These are phyloP conservation scores for Parastagonospora avenae DNA, from an alignment of 2,329 filamentous ascomycete genomes.

Conservation along the genomic window DNA sequence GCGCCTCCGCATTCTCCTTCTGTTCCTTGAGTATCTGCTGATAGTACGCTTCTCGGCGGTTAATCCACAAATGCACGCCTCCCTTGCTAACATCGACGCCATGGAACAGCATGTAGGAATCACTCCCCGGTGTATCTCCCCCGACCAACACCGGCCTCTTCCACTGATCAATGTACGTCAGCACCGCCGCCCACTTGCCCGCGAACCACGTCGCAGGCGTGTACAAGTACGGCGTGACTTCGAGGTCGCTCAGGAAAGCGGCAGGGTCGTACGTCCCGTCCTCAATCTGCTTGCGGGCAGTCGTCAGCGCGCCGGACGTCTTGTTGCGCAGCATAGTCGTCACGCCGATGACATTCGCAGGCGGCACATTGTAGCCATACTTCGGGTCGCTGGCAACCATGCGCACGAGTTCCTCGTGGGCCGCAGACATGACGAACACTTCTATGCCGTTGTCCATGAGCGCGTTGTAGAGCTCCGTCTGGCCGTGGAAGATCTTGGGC, in stretches of 20 bases:
- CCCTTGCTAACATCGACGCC: constrained; percentile 35
- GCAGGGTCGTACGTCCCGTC: constrained; percentile 30
- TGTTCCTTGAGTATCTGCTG: constrained; percentile 29
- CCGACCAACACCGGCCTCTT: constrained; percentile 35
- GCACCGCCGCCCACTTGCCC: constrained; percentile 37
- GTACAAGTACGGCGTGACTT: constrained; percentile 35
- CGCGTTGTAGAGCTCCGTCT: constrained; percentile 35
- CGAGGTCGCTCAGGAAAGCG: constrained; percentile 31
- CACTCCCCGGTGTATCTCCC: constrained; percentile 37
- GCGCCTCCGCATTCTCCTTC: constrained; percentile 24
- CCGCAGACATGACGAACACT: constrained; percentile 37
- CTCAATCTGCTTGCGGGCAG: constrained; percentile 32
- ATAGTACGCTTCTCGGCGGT: constrained; percentile 25
- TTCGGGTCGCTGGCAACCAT: constrained; percentile 40
- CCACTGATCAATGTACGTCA: constrained; percentile 39
- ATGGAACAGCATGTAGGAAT: constrained; percentile 40
- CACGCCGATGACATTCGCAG: constrained; percentile 38
- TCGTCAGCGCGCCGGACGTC: constrained; percentile 32
- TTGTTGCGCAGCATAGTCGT: constrained; percentile 35
- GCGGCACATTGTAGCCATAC: constrained; percentile 39
- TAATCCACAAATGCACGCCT: constrained; percentile 38
- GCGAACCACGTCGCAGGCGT: constrained; percentile 40
- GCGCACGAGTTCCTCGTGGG: constrained; percentile 39
- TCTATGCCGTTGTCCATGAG: constrained; percentile 37
- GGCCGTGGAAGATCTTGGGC: constrained; percentile 32